Evolutionary conservation across 768 basidiomycete species (phyloP), one percentile per base, ranked within the genome.

Genomic region (Panellus pusillus): DNA sequence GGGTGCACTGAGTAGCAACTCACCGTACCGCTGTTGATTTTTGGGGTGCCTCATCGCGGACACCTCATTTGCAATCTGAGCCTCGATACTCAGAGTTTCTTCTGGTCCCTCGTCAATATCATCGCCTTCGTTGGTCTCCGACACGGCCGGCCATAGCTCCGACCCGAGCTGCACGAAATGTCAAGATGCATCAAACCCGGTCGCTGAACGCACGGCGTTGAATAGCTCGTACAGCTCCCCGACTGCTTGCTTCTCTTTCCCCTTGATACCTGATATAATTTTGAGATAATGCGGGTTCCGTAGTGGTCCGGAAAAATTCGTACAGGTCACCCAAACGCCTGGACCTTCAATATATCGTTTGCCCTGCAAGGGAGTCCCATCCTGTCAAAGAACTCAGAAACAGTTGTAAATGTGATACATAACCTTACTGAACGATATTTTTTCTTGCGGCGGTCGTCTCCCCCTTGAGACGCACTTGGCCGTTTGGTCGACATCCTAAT

Each of bases 311-410:
- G 13, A 32, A 27, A 31, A 43, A 40, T 28, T 29, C 77, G 63
- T 64, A 76, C 89, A 93, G 63, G 85, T 91, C 9, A 83, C 87
- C 91, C 91, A 93, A 17, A 93, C 72, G 15, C 91, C 91, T 17
- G 91, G 91, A 9, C 91, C 91, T 55, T 89, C 87, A 52, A 92
- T 79, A 20, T 73, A 68, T 39, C 79, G 72, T 67, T 82, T 89
- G 18, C 71, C 77, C 84, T 85, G 86, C 2, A 56, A 48, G 5
- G 59, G 52, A 5, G 59, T 61, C 13, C 59, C 59, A 20, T 61
- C 59, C 59, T 61, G 29, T 7, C 19, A 37, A 14, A 9, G 18
- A 38, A 19, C 19, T 57, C 4, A 60, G 46, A 44, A 37, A 12
- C 15, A 14, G 41, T 6, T 14, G 14, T 9, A 17, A 20, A 19